Conservation (phyloP, 1,139 yeast species). For the Geotrichum fermentans region DNA sequence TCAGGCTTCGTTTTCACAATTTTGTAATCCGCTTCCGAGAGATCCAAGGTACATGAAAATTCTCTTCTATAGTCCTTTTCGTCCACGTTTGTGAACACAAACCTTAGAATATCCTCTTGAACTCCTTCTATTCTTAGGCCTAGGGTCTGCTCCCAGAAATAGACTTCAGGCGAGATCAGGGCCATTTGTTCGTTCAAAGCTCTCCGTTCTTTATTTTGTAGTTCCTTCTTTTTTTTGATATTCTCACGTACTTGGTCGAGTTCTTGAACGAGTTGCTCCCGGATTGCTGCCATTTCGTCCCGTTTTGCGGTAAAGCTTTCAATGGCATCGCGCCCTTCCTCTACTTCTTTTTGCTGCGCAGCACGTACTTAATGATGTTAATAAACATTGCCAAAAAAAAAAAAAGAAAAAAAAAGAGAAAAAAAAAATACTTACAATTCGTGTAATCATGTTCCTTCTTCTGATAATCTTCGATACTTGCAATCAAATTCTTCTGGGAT, state of each 20-base stretch:
- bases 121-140: conserved; percentile 34
- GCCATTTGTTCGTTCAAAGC: conserved; percentile 28
- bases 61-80: conserved; percentile 27
- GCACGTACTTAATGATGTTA: conserved; percentile 20
- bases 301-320: conserved; percentile 25
- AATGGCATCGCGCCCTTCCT: conserved; percentile 24
- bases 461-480: conserved; percentile 28
- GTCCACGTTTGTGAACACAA: conserved; percentile 32
- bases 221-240: conserved; percentile 22
- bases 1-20: conserved; percentile 23
- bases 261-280: conserved; percentile 22
- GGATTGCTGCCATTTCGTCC: conserved; percentile 25
- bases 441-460: conserved; percentile 26
- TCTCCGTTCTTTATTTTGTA: conserved; percentile 16
- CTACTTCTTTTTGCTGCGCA: conserved; percentile 27
- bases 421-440: conserved; percentile 14
- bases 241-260: conserved; percentile 21
- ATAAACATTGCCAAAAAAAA: neutral
- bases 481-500: conserved; percentile 25
- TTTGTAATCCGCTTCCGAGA: conserved; percentile 29
- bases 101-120: conserved; percentile 30
- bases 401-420: neutral
- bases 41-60: conserved; percentile 30
- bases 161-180: conserved; percentile 31
- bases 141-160: conserved; percentile 32